These are phyloP conservation scores for Mortierella antarctica DNA, from an alignment of 192 early-diverging fungal species.

Conservation along the genomic window DNA sequence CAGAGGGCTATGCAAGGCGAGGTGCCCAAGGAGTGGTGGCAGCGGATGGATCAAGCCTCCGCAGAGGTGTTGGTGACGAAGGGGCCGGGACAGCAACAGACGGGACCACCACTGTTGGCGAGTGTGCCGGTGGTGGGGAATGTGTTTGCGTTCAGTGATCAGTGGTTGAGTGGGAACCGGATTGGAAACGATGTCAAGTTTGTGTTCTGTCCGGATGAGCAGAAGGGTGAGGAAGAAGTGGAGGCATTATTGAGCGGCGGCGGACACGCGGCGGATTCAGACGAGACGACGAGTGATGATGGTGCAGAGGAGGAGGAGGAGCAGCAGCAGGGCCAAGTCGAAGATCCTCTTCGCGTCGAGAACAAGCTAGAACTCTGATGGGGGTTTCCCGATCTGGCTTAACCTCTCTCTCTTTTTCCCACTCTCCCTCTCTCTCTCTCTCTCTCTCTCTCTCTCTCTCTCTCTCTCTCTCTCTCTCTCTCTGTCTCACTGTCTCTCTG, in stretches of 20 bases:
- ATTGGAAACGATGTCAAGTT: constrained; percentile 22
- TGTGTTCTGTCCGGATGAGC: constrained; percentile 19
- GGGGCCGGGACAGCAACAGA: constrained; percentile 11
- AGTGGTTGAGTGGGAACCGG: constrained; percentile 16
- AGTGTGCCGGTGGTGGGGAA: constrained; percentile 17
- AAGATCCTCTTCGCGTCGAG: too few relatives aligned
- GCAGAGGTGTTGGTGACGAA: constrained; percentile 18
- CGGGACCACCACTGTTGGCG: neutral
- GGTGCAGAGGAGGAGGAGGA: constrained; percentile 1
- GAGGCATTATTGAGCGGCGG: neutral
- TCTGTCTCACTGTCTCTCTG: too few relatives aligned
- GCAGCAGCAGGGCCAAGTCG: neutral
- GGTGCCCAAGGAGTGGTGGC: neutral
- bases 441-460: too few relatives aligned
- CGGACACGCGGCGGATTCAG: neutral
- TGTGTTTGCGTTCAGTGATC: constrained; percentile 27
- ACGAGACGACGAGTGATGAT: neutral
- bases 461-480: too few relatives aligned
- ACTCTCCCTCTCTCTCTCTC: too few relatives aligned
- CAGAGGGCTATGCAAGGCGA: constrained; percentile 11
- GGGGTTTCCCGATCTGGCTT: too few relatives aligned
- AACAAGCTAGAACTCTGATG: too few relatives aligned
- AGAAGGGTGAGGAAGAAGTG: neutral
- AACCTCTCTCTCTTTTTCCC: too few relatives aligned
- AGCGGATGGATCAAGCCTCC: neutral